Evolutionary conservation across 805 yeast genomes (phyloP), one percentile per base, ranked within the genome.

Genomic region (Kodamaea restingae): DNA sequence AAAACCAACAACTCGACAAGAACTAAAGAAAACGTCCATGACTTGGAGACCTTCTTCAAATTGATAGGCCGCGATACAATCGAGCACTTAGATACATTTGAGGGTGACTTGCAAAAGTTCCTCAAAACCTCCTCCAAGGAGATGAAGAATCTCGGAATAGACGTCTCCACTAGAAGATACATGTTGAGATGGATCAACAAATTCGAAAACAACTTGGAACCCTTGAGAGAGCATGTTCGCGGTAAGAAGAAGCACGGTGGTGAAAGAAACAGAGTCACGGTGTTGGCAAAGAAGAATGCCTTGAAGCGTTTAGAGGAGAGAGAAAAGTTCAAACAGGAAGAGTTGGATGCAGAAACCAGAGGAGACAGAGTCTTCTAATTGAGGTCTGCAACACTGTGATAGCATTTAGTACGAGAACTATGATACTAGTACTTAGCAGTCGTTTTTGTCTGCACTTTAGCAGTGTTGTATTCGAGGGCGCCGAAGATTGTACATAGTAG

Each of bases 181-280:
- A 73, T 90, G 42, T 62, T 88, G 44, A 67, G 73, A 33, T 88
- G 95, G 81, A 71, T 77, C 35, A 81, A 88, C 53, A 77, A 74
- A 50, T 82, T 71, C 52, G 73, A 77, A 51, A 72, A 76, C 44
- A 78, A 81, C 39, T 62, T 67, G 51, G 72, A 70, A 39, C 70
- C 74, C 15, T 64, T 84, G 41, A 52, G 65, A 41, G 84, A 80
- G 52, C 70, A 77, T 47, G 75, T 75, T 49, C 61, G 67, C 45
- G 87, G 90, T n/a, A 81, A 74, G 69, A 87, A 87, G 71, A 72
- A 75, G 51, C 70, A 68, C 51, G 96, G 96, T 18, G 95, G 96
- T 54, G 96, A 88, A 63, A 77, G 96, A 59, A 83, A 79, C 52
- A 75, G 82, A 44, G 78, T 74, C 52, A 55, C 63, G 11, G 70